Percentiles rank a stretch among this genome's conserved stretches.
Conservation (phyloP, 106 monocot species). For the Gastrodia elata region DNA sequence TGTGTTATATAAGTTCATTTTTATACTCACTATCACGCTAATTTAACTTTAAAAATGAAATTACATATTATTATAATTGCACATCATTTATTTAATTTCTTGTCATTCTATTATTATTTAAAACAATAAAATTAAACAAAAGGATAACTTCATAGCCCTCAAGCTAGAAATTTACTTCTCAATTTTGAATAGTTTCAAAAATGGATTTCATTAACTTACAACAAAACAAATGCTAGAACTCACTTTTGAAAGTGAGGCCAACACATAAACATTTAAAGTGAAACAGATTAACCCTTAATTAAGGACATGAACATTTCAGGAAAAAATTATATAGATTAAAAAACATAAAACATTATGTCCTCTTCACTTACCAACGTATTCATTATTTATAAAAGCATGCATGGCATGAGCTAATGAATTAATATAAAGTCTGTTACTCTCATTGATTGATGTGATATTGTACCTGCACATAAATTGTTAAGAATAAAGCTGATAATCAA, state of each 20-base stretch:
- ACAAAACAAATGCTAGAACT: no score
- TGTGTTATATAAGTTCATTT: not conserved
- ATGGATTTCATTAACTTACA: no score
- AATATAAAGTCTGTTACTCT: conserved; percentile 36
- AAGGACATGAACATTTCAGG: not conserved
- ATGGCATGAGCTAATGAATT: conserved; percentile 53
- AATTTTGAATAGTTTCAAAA: no score
- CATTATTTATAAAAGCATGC: conserved; percentile 74
- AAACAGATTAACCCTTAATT: no score
- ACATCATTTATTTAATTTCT: no score
- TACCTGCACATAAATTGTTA: conserved; percentile 31
- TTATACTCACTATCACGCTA: no score
- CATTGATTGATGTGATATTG: conserved; percentile 20
- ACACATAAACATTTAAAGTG: no score
- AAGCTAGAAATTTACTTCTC: no score
- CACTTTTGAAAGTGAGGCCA: no score
- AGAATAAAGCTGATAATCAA: not conserved
- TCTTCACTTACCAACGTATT: conserved; percentile 44
- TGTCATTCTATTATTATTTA: not conserved
- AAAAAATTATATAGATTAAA: not conserved
- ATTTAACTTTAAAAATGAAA: no score
- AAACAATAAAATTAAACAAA: not conserved
- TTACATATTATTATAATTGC: no score
- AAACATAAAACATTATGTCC: not conserved
- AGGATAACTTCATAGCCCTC: no score